phyloP scores from a whole-genome alignment of 2,329 filamentous ascomycete genomes.

The Nemania diffusa region DNA sequence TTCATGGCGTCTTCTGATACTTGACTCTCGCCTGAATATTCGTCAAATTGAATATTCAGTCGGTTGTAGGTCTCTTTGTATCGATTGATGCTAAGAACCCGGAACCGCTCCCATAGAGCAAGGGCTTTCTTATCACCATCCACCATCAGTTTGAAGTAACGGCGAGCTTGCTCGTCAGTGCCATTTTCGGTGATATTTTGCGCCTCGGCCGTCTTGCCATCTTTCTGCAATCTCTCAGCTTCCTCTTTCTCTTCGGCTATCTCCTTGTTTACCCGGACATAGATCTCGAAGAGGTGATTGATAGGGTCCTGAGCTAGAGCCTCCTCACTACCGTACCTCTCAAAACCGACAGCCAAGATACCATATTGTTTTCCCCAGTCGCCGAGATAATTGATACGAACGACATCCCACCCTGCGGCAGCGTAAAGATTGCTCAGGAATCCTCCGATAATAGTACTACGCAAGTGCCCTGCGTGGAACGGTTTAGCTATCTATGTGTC shows the following conservation, averaged over 20 bases:
- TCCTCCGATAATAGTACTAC: constrained; percentile 80
- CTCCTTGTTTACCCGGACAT: constrained; percentile 73
- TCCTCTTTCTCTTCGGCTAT: constrained; percentile 71
- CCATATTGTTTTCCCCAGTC: constrained; percentile 82
- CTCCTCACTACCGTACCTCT: constrained; percentile 70
- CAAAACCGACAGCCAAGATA: constrained; percentile 74
- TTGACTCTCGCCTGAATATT: constrained; percentile 78
- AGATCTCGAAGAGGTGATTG: constrained; percentile 77
- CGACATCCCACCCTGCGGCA: constrained; percentile 75
- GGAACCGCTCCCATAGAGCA: constrained; percentile 67
- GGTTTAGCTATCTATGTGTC: constrained; percentile 66
- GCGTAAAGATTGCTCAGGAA: constrained; percentile 77
- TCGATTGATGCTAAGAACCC: constrained; percentile 67
- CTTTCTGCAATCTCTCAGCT: constrained; percentile 61
- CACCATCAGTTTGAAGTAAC: constrained; percentile 72
- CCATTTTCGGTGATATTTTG: constrained; percentile 54
- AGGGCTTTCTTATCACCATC: constrained; percentile 67
- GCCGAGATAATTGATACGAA: constrained; percentile 79
- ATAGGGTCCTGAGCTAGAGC: constrained; percentile 73
- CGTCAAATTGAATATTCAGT: constrained; percentile 70
- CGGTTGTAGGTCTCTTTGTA: constrained; percentile 69
- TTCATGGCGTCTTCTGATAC: constrained; percentile 75
- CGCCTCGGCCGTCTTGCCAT: constrained; percentile 56
- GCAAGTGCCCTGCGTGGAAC: constrained; percentile 78
- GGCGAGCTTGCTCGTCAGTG: constrained; percentile 62